Conservation (phyloP, 176 grass and related monocot genomes). For the Oryza nivara region DNA sequence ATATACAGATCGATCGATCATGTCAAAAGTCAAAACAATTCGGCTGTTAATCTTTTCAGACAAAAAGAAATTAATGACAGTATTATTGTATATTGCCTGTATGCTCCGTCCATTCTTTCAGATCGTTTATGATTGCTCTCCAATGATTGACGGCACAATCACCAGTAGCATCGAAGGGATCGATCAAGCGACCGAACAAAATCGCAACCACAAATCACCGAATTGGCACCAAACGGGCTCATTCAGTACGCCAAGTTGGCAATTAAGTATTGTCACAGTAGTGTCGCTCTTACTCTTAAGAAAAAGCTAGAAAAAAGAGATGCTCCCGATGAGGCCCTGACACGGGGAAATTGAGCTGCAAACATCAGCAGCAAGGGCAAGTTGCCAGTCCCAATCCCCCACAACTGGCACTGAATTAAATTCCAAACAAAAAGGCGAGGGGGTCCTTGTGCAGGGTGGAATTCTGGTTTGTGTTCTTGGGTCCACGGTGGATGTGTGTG, state of each 20-base stretch:
- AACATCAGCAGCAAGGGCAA: conserved; percentile 55
- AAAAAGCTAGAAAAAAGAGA: conserved; percentile 13
- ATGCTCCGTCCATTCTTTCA: conserved; percentile 15
- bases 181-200: conserved; percentile 29
- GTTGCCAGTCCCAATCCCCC: conserved; percentile 59
- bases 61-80: too few relatives aligned
- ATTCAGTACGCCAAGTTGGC: conserved; percentile 45
- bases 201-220: conserved; percentile 52
- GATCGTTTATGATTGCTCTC: conserved; percentile 15
- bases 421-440: conserved; percentile 37
- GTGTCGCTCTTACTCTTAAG: neutral
- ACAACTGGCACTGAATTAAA: conserved; percentile 53
- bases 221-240: conserved; percentile 30
- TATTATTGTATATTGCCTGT: neutral
- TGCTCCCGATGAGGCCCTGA: neutral
- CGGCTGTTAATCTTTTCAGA: neutral
- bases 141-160: conserved; percentile 36
- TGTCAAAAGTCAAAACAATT: neutral
- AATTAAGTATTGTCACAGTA: conserved; percentile 30
- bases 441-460: neutral
- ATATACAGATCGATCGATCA: neutral
- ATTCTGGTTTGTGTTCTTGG: conserved; percentile 46
- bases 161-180: conserved; percentile 4
- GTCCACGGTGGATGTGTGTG: conserved; percentile 50
- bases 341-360: conserved; percentile 16